phyloP scores from a whole-genome alignment of 495 filamentous ascomycete genomes.

The Astrothelium subdiscretum region DNA sequence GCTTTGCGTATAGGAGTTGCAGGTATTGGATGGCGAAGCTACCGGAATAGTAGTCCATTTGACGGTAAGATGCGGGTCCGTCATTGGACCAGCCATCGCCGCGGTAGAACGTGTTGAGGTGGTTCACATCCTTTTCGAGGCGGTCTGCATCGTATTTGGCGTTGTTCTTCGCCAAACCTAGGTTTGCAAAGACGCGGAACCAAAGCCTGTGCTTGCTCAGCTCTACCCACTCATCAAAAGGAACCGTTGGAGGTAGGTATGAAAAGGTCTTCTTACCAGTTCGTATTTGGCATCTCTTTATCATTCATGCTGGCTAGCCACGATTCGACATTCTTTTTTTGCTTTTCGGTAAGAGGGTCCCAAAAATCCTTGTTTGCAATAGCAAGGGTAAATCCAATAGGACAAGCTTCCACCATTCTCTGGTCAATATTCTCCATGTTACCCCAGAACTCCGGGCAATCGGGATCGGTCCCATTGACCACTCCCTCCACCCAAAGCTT shows the following conservation, averaged over 20 bases:
- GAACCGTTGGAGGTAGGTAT: not conserved
- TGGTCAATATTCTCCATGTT: constrained; percentile 61
- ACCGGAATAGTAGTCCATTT: constrained; percentile 77
- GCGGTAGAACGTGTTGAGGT: constrained; percentile 68
- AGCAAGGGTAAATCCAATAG: constrained; percentile 53
- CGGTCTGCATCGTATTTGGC: constrained; percentile 53
- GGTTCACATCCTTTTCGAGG: constrained; percentile 60
- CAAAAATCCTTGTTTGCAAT: constrained; percentile 53
- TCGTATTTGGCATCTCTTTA: constrained; percentile 56
- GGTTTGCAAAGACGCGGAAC: constrained; percentile 75
- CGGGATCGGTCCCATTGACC: constrained; percentile 53
- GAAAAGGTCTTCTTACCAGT: constrained; percentile 29
- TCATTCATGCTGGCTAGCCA: constrained; percentile 67
- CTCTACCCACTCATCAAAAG: not conserved
- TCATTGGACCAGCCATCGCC: constrained; percentile 74
- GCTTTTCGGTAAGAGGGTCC: constrained; percentile 46
- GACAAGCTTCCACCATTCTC: constrained; percentile 79
- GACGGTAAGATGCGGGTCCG: constrained; percentile 61
- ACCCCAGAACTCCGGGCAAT: constrained; percentile 60
- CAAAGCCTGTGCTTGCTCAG: constrained; percentile 44
- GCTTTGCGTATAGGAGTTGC: constrained; percentile 63
- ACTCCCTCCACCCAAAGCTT: constrained; percentile 57
- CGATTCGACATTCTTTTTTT: constrained; percentile 48
- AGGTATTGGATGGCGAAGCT: constrained; percentile 71
- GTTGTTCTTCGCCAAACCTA: constrained; percentile 60